Evolutionary conservation across 805 yeast genomes (phyloP), one percentile per base, ranked within the genome.

Genomic region (Priceomyces fermenticarens): DNA sequence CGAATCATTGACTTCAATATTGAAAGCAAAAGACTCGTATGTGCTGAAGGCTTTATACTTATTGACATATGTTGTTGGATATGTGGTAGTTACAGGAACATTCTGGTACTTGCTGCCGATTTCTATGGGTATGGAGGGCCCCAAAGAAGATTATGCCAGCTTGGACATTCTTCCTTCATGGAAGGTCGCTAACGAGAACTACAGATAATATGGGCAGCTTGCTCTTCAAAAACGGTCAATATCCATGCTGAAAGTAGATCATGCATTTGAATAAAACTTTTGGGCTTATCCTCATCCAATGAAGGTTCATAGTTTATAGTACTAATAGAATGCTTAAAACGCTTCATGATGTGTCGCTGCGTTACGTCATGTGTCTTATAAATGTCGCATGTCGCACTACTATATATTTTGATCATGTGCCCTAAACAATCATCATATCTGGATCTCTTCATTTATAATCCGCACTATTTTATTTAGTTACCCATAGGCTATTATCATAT

Each of bases 121-220:
- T 29, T 58, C 72, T 10, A 67, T 62, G 49, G 75, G 75, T 45
- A 61, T 70, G 71, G 73, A 65, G 41, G 75, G 75, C 20, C 65
- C 70, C 33, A 67, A 65, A 50, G 58, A 52, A 44, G 48, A 67
- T 46, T 70, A 65, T 65, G 45, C 53, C 11, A 66, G 67, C 54
- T 64, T 66, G 53, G 67, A 65, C 48, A 51, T 67, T 38, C 61
- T 70, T 45, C 48, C 54, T 9, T 56, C 72, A 10, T 70, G 75
- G 75, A 68, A 67, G 57, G 57, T 70, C 36, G 52, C 65, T 38
- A 62, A 67, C 47, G 74, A 70, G 42, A 55, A 62, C 41, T 63
- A 61, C 54, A 39, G 30, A 36, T 42, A 39, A 42, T 25, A 13
- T 4, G 17, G 8, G 8, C 25, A n/a, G n/a, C n/a, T n/a, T n/a